Percentiles rank a stretch among this genome's conserved stretches.
These are phyloP conservation scores for Lipomyces starkeyi DNA, from an alignment of 805 yeast genomes.

Conservation along the genomic window DNA sequence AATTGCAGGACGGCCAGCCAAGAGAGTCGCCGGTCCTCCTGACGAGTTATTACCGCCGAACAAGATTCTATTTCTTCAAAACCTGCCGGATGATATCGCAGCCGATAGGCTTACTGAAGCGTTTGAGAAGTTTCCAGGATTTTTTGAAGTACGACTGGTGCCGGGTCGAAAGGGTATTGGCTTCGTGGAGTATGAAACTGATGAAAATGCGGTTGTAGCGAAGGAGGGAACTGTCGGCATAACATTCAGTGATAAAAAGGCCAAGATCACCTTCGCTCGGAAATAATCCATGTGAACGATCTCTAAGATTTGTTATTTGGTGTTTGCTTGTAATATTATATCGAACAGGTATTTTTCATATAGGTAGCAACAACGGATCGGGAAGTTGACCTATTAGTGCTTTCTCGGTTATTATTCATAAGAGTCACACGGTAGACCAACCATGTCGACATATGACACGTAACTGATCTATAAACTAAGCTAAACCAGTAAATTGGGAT, in stretches of 20 bases:
- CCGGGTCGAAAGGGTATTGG: conserved; percentile 68
- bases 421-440: too few species aligned
- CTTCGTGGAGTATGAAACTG: conserved; percentile 75
- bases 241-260: conserved; percentile 37
- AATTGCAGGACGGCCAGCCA: conserved; percentile 27
- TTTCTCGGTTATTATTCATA: too few species aligned
- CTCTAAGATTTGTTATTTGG: not conserved
- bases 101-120: conserved; percentile 51
- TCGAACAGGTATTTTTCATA: not conserved
- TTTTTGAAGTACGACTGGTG: conserved; percentile 69
- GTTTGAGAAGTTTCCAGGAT: conserved; percentile 64
- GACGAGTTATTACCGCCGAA: conserved; percentile 62
- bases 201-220: conserved; percentile 56
- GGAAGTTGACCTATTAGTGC: not conserved
- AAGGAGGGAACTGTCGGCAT: conserved; percentile 44
- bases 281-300: conserved; percentile 36
- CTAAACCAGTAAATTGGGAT: not conserved
- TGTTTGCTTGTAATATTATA: not conserved
- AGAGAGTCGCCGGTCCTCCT: conserved; percentile 37
- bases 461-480: too few species aligned
- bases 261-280: conserved; percentile 46
- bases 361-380: not conserved
- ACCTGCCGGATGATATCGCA: conserved; percentile 56
- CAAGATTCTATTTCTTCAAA: conserved; percentile 69
- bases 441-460: too few species aligned